These are phyloP conservation scores for Arctium lappa DNA, from an alignment of 129 eudicot species.

Conservation along the genomic window DNA sequence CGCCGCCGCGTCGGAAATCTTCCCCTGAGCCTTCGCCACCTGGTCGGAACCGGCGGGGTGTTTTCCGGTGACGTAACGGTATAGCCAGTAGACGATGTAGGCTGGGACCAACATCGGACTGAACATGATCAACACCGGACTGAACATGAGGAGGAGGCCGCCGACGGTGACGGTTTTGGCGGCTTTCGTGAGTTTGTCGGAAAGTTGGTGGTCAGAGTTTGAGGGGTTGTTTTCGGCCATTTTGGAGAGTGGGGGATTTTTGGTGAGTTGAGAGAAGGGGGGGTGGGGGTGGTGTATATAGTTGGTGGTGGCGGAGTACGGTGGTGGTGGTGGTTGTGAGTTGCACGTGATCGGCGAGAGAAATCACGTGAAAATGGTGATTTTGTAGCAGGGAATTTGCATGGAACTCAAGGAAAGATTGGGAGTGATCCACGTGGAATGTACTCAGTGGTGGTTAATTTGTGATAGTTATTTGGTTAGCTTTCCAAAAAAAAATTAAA, in stretches of 20 bases:
- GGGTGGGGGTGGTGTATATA: background rate
- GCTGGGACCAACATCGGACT: constrained; percentile 55
- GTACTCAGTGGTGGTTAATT: too few relatives aligned
- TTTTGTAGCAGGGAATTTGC: background rate
- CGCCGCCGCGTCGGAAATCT: constrained; percentile 27
- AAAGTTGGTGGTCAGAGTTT: background rate
- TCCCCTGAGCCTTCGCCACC: constrained; percentile 32
- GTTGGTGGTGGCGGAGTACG: background rate
- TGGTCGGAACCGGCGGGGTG: constrained; percentile 43
- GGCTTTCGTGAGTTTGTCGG: background rate
- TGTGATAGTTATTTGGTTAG: too few relatives aligned
- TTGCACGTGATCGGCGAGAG: background rate
- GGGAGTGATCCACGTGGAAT: background rate
- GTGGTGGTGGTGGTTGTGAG: too few relatives aligned
- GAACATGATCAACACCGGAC: constrained; percentile 47
- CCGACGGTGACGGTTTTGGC: background rate
- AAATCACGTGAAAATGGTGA: background rate
- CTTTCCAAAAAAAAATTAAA: too few relatives aligned
- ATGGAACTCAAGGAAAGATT: background rate
- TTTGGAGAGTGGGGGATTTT: background rate
- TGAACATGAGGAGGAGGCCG: background rate
- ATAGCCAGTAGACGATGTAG: constrained; percentile 47
- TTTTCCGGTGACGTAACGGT: constrained; percentile 47
- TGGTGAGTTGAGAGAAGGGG: background rate
- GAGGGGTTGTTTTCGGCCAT: background rate